A percentile compares a stretch with the other conserved stretches of the same genome.
Evolutionary conservation across 352 stramenopile species (phyloP).

Genomic region (Pythium rhizo-oryzae): DNA sequence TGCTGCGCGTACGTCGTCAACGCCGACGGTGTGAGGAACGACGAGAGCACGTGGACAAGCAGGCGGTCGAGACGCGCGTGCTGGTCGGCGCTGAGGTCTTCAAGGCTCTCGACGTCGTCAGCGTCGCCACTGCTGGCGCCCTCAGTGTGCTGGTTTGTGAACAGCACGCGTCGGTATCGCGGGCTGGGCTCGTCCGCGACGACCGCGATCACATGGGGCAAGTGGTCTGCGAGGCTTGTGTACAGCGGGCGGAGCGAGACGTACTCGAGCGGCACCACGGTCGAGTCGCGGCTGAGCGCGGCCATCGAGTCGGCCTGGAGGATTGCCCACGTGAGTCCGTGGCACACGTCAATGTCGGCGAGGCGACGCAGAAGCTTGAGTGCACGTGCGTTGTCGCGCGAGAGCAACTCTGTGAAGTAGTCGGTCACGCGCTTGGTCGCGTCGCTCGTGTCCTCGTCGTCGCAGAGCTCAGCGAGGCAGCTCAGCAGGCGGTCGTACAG

Average conservation of each 20-base stretch:
- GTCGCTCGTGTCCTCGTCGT: conserved; percentile 46
- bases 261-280: conserved; percentile 43
- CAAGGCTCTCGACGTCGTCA: conserved; percentile 19
- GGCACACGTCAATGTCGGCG: conserved; percentile 70
- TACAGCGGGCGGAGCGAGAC: conserved; percentile 26
- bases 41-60: conserved; percentile 13
- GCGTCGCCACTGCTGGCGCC: background rate
- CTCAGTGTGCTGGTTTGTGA: conserved; percentile 31
- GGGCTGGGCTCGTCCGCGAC: conserved; percentile 7
- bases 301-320: conserved; percentile 69
- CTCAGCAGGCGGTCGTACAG: conserved; percentile 52
- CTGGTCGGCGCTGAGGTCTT: conserved; percentile 16
- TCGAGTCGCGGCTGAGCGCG: conserved; percentile 54
- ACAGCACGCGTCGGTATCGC: conserved; percentile 28
- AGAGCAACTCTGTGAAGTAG: conserved; percentile 48
- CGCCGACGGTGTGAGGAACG: conserved; percentile 7
- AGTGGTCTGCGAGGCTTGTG: conserved; percentile 8
- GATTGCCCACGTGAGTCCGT: conserved; percentile 75
- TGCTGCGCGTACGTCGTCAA: background rate
- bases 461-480: conserved; percentile 58
- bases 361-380: conserved; percentile 45
- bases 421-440: conserved; percentile 30
- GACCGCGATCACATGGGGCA: conserved; percentile 12
- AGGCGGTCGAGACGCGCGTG: conserved; percentile 23
- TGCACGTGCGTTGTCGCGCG: conserved; percentile 13